Conservation (phyloP, 2,329 filamentous ascomycete genomes). For the Arthrinium puccinioides region DNA sequence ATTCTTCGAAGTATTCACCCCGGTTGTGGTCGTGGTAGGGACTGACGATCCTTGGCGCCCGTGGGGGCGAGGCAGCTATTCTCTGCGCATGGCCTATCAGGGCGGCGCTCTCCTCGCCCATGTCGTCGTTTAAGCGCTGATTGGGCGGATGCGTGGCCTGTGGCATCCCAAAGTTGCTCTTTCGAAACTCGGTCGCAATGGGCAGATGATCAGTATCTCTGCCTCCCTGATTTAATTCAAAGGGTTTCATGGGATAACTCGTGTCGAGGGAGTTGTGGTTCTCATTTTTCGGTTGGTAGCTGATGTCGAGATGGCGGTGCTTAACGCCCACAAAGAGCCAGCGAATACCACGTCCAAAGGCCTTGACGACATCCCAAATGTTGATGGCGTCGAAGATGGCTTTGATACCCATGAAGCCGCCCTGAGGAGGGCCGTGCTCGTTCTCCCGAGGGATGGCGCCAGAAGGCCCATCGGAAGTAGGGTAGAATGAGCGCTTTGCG, state of each 20-base stretch:
- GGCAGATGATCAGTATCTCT: slow-evolving; percentile 32
- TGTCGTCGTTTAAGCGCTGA: slow-evolving; percentile 9
- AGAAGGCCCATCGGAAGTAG: slow-evolving; percentile 32
- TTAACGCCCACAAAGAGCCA: slow-evolving; percentile 75
- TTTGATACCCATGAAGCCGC: slow-evolving; percentile 56
- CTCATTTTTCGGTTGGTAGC: slow-evolving; percentile 34
- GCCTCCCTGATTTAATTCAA: slow-evolving; percentile 7
- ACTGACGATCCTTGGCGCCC: slow-evolving; percentile 3
- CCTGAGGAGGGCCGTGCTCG: slow-evolving; percentile 43
- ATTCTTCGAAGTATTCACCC: slow-evolving; percentile 2
- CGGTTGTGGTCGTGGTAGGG: slow-evolving; percentile 5
- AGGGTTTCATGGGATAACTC: slow-evolving; percentile 25
- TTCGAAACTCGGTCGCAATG: slow-evolving; percentile 30
- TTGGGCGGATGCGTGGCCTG: neutral
- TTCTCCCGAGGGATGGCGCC: slow-evolving; percentile 34
- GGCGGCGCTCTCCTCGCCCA: slow-evolving; percentile 32
- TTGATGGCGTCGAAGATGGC: slow-evolving; percentile 70
- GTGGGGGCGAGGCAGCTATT: slow-evolving; percentile 13
- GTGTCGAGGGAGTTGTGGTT: slow-evolving; percentile 24
- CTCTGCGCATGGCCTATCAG: slow-evolving; percentile 35
- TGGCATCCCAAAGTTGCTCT: slow-evolving; percentile 20
- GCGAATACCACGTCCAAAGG: slow-evolving; percentile 66
- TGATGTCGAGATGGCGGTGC: slow-evolving; percentile 45
- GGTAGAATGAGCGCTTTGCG: slow-evolving; percentile 39
- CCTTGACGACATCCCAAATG: slow-evolving; percentile 76